These are phyloP conservation scores for Beauveria rudraprayagi DNA, from an alignment of 2,329 filamentous ascomycete genomes.

Conservation along the genomic window DNA sequence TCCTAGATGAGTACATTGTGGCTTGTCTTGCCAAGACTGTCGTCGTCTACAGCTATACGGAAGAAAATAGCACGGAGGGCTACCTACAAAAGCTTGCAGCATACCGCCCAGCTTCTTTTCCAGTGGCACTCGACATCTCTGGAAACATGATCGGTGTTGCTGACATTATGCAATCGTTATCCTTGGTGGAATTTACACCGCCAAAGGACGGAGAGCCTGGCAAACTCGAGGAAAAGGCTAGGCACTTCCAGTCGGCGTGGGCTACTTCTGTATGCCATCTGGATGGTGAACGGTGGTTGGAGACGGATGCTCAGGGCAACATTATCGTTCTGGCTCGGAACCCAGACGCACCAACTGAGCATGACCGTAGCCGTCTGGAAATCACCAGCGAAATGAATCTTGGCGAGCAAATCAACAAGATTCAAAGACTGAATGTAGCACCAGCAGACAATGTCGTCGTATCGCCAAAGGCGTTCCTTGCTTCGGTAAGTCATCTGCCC, in stretches of 20 bases:
- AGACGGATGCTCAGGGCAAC: slow-evolving; percentile 83
- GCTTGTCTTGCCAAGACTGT: slow-evolving; percentile 87
- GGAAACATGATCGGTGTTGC: slow-evolving; percentile 73
- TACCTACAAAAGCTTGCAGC: slow-evolving; percentile 62
- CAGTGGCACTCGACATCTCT: slow-evolving; percentile 69
- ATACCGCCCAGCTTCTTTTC: slow-evolving; percentile 76
- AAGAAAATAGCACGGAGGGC: slow-evolving; percentile 47
- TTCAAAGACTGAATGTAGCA: slow-evolving; percentile 64
- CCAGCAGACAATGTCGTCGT: slow-evolving; percentile 58
- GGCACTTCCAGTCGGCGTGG: slow-evolving; percentile 79
- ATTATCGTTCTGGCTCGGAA: slow-evolving; percentile 74
- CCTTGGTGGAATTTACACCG: slow-evolving; percentile 63
- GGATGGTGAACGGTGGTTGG: slow-evolving; percentile 66
- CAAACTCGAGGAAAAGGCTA: slow-evolving; percentile 62
- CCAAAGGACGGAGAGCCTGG: slow-evolving; percentile 49
- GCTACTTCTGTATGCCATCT: slow-evolving; percentile 68
- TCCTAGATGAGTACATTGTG: slow-evolving; percentile 70
- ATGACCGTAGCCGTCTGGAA: slow-evolving; percentile 64
- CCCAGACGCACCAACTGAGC: slow-evolving; percentile 59
- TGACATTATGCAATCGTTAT: slow-evolving; percentile 89
- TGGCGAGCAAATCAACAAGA: slow-evolving; percentile 89
- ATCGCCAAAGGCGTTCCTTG: slow-evolving; percentile 76
- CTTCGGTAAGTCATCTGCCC: slow-evolving; percentile 57
- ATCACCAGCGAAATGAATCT: slow-evolving; percentile 75
- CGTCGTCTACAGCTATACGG: slow-evolving; percentile 46